A percentile compares a stretch with the other conserved stretches of the same genome.
These are phyloP conservation scores for Penicillium samsonianum DNA, from an alignment of 495 filamentous ascomycete genomes.

Conservation along the genomic window DNA sequence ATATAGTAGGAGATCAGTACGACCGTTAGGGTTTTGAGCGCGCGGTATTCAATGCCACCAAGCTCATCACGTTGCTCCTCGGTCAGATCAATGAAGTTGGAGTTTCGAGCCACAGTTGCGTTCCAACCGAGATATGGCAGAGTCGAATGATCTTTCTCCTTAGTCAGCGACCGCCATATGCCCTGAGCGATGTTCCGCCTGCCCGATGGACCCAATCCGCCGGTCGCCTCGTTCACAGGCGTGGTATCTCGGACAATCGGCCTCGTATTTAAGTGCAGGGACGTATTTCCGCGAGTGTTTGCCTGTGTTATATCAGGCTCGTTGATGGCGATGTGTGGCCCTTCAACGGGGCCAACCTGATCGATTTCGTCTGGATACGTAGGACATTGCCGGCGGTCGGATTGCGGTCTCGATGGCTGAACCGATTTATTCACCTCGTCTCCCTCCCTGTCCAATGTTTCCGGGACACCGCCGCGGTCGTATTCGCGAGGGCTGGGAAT, in stretches of 20 bases:
- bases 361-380: conserved; percentile 28
- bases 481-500: conserved; percentile 88
- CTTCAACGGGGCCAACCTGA: conserved; percentile 35
- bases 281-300: conserved; percentile 37
- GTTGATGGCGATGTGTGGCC: conserved; percentile 63
- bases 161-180: conserved; percentile 41
- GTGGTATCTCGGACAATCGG: conserved; percentile 37
- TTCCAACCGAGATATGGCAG: conserved; percentile 91
- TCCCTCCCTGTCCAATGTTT: conserved; percentile 56
- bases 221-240: conserved; percentile 12
- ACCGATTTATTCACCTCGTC: conserved; percentile 30
- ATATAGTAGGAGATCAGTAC: conserved; percentile 77
- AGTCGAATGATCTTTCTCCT: conserved; percentile 51
- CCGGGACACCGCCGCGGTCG: conserved; percentile 72
- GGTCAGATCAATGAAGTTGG: conserved; percentile 81
- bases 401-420: conserved; percentile 16
- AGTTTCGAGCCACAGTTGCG: conserved; percentile 91
- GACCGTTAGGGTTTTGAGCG: conserved; percentile 78
- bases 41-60: conserved; percentile 91
- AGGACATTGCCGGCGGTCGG: neutral
- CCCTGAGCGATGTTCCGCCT: conserved; percentile 38
- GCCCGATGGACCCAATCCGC: conserved; percentile 17
- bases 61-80: conserved; percentile 90
- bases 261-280: conserved; percentile 43
- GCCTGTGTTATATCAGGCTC: conserved; percentile 52